Conservation (phyloP, 164 flowering plant species). For the Magnolia sinica region DNA sequence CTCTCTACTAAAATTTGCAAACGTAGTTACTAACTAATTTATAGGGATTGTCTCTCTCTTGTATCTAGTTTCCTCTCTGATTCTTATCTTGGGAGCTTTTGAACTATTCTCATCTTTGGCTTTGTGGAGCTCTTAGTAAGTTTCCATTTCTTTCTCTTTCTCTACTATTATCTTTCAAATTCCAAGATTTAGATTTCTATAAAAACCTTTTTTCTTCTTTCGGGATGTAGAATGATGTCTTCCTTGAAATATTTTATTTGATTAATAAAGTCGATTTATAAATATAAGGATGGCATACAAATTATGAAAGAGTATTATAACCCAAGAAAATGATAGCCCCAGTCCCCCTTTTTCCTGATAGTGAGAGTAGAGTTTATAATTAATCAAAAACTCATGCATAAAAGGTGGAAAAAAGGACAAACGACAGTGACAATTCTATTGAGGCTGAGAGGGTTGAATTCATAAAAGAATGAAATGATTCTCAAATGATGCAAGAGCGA, state of each 20-base stretch:
- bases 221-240: not conserved
- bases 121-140: conserved; percentile 89
- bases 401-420: too few species aligned
- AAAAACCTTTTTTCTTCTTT: not conserved
- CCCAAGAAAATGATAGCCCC: too few species aligned
- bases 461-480: too few species aligned
- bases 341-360: too few species aligned
- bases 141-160: not conserved
- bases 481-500: too few species aligned
- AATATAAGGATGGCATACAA: too few species aligned
- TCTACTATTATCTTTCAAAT: not conserved
- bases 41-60: conserved; percentile 82
- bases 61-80: conserved; percentile 84
- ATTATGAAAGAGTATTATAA: too few species aligned
- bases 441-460: too few species aligned
- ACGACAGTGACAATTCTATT: too few species aligned
- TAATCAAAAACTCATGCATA: too few species aligned
- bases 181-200: not conserved
- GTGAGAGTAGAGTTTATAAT: too few species aligned
- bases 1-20: conserved; percentile 73
- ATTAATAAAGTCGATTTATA: not conserved
- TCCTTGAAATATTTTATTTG: not conserved
- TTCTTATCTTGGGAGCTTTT: conserved; percentile 84
- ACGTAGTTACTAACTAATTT: conserved; percentile 85
- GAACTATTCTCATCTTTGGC: conserved; percentile 90